Base-by-base conservation (phyloP, 1,284 basidiomycete species). In the Fomitopsis palustris region DNA sequence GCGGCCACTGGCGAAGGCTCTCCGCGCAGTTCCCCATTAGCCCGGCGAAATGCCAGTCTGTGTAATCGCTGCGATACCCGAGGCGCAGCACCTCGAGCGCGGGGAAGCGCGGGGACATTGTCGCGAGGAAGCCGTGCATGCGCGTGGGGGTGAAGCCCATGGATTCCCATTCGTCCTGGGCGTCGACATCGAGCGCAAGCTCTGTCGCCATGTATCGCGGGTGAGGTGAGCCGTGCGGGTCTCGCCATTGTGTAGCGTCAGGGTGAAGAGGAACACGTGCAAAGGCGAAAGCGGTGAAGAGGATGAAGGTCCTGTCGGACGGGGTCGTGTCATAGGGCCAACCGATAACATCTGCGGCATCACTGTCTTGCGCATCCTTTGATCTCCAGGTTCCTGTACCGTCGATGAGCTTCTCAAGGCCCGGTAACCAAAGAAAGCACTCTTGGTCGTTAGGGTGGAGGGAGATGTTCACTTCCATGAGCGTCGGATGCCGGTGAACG, bases 261-360 rank as follows among this genome's bases (percentile, higher is more conserved):
- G 57, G 53, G 7, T 12, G 14, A 6, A 62, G 43, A 7, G 60
- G 62, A 3, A 49, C 37, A 14, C 64, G 64, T 5, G 51, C 35
- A 35, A 65, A 65, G n/a, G 61, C 58, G 35, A 65, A 65, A 3
- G 23, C n/a, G 7, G n/a, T 29, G 42, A 61, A 55, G 17, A 19
- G 49, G 41, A 63, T 53, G 41, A 27, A 53, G 23, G 60, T 42
- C 27, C 53, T 37, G 23, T 35, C 45, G 8, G 14, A 29, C 16
- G 41, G 31, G 23, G 21, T n/a, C 8, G 29, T 2, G 12, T 29
- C 33, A 19, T 10, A 6, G 7, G 25, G 6, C 29, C 38, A 51
- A 12, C 21, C 27, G 7, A 38, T n/a, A 10, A 37, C 16, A 31
- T 61, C 58, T 10, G 52, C 5, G 6, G 23, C 16, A 5, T 10